Evolutionary conservation across 305 asterid species (phyloP), one percentile per base, ranked within the genome.

Genomic region (Fraxinus albicans): DNA sequence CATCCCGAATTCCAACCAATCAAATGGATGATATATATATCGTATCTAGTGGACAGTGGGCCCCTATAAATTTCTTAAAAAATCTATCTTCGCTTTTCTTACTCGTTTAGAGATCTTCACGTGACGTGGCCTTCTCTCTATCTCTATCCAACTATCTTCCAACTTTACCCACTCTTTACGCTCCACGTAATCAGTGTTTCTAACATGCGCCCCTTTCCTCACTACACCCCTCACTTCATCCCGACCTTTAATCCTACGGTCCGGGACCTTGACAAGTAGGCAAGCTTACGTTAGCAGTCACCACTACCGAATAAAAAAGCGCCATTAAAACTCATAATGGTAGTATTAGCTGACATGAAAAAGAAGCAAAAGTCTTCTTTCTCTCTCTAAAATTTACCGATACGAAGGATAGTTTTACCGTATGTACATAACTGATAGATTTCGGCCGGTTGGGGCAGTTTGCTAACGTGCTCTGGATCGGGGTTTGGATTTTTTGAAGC

Each of bases 61-160:
- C 8, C 75, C 38, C 2, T 5, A 19, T 1, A 10, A 25, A 67
- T 67, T 69, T 69, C 38, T 69, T 4, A 4, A 19, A 25, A 29
- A 25, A 25, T 69, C 75, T 69, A 69, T 29, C 75, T 27, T 67
- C 74, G 25, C 74, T 3, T 12, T 10, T 67, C 34, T 63, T 23
- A 3, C 35, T 65, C 38, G 75, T 69, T 69, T 29, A 69, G 38
- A 69, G 75, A 69, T 69, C 75, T 69, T 29, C 0, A 65, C 85
- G 87, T 69, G 81, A 88, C 87, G 89, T 88, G 90, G 89, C 85
- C 10, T n/a, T 75, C 33, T 58, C 83, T 85, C 85, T 79, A 77
- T 88, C 90, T 85, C 75, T 3, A 69, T 3, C 10, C 21, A 12
- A 29, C 8, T 69, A 29, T 13, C 75, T 69, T 13, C 23, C 40